These are phyloP conservation scores for Kodamaea sp. DNA, from an alignment of 1,139 yeast species.

Conservation along the genomic window DNA sequence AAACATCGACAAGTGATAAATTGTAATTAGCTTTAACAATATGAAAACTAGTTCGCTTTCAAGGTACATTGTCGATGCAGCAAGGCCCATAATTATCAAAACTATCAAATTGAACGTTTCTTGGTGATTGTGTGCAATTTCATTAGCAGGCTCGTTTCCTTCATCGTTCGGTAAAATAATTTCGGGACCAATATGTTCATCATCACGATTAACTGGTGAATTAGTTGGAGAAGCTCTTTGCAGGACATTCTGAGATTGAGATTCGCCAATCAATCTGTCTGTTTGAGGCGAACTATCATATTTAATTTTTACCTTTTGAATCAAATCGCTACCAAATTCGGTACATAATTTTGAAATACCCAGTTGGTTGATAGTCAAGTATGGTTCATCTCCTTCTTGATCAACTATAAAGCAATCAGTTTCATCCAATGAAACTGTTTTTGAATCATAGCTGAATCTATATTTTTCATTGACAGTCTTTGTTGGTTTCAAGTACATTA, in stretches of 20 bases:
- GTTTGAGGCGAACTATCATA: not conserved
- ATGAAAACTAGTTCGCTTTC: not conserved
- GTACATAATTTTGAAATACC: constrained; percentile 26
- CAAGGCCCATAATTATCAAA: constrained; percentile 1
- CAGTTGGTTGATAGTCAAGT: constrained; percentile 34
- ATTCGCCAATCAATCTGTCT: too few species aligned
- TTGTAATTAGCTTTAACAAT: not conserved
- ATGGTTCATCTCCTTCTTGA: constrained; percentile 32
- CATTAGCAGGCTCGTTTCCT: too few species aligned
- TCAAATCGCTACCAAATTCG: constrained; percentile 5
- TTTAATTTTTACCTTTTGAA: constrained; percentile 11
- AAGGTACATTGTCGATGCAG: constrained; percentile 1
- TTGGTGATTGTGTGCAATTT: too few species aligned
- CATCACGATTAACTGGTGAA: too few species aligned
- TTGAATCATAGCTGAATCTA: constrained; percentile 16
- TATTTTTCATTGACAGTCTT: constrained; percentile 11
- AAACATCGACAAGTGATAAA: constrained; percentile 5
- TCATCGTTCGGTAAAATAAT: too few species aligned
- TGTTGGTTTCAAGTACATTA: too few species aligned
- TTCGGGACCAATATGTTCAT: too few species aligned
- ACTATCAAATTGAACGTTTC: not conserved
- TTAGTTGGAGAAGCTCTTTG: too few species aligned
- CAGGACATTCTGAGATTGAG: too few species aligned
- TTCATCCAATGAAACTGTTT: constrained; percentile 27
- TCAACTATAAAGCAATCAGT: constrained; percentile 46